Base-by-base conservation (phyloP, 306 rosid species). In the Ceratonia siliqua region DNA sequence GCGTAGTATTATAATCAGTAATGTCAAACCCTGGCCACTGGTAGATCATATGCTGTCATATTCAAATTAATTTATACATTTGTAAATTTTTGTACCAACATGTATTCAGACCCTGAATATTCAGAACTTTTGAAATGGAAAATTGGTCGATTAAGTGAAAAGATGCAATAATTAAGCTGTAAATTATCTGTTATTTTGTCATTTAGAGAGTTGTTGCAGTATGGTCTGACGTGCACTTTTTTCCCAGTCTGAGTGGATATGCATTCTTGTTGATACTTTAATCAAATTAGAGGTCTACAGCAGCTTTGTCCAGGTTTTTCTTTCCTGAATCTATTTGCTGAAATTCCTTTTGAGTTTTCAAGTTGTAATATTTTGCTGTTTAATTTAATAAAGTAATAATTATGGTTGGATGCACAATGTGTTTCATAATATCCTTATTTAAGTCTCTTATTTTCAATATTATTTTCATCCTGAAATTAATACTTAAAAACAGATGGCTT, bases 241-340 rank as follows among this genome's bases (percentile, higher is more conserved):
- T 74, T 79, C 58, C 73, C 89, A 92, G 98, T 79, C 87, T 3
- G 85, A 84, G 74, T 36, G 78, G 81, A 11, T 90, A 62, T 92
- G 98, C 82, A 58, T 70, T 43, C 75, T 92, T 25, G 32, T 81
- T 10, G 90, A 89, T 82, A 0, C 3, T 32, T 77, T 93, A 54
- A 78, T 90, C 64, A 42, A 86, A 82, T 76, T 42, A 0, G 91
- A 78, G 79, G 41, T 90, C 84, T 93, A 93, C 84, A 83, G 92
- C 78, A 18, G 30, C 79, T 82, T 27, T 54, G 76, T 91, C 46
- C 98, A 93, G 93, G 98, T 93, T 73, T 68, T 49, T 32, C 68
- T 69, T 81, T 46, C 27, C 43, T 42, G 33, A 6, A 8, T 20
- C 52, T 18, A 13, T 43, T 41, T 22, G 8, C 20, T 39, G 20